Evolutionary conservation across 306 rosid genomes (phyloP).

Genomic region (Medicago arabica): DNA sequence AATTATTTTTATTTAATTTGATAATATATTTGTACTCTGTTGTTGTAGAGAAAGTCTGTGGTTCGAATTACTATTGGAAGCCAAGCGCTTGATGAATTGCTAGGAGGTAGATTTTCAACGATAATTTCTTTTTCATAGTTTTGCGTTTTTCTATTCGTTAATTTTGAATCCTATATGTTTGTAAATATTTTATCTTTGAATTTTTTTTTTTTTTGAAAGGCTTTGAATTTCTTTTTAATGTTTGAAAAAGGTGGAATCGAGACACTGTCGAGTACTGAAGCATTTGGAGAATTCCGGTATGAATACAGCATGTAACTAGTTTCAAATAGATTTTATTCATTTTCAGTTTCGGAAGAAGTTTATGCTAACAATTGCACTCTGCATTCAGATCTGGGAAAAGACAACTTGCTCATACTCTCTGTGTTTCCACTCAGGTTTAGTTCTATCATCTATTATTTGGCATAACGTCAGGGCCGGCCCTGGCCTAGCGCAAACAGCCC

Average conservation of each 20-base stretch:
- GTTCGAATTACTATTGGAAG: constrained; percentile 90
- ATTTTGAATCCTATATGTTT: not conserved
- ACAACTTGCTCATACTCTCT: constrained; percentile 96
- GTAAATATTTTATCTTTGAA: constrained; percentile 4
- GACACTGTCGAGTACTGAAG: constrained; percentile 88
- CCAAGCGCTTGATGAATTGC: constrained; percentile 93
- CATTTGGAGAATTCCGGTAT: constrained; percentile 96
- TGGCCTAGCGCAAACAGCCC: no score
- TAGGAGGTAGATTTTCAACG: constrained; percentile 72
- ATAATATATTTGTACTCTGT: constrained; percentile 37
- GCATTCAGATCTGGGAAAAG: constrained; percentile 89
- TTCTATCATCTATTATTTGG: constrained; percentile 18
- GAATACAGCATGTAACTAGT: constrained; percentile 26
- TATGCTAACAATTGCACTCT: constrained; percentile 31
- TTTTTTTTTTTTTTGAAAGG: no score
- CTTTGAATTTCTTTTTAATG: constrained; percentile 5
- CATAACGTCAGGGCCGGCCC: not conserved
- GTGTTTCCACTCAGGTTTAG: constrained; percentile 92
- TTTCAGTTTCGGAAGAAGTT: constrained; percentile 26
- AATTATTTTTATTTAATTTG: constrained; percentile 30
- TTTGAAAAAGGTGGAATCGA: constrained; percentile 82
- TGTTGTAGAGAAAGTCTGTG: constrained; percentile 75
- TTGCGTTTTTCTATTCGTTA: constrained; percentile 3
- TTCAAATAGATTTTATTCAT: not conserved
- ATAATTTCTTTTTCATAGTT: constrained; percentile 8